Conservation (phyloP, 352 stramenopile genomes). For the Hyaloperonospora arabidopsidis region DNA sequence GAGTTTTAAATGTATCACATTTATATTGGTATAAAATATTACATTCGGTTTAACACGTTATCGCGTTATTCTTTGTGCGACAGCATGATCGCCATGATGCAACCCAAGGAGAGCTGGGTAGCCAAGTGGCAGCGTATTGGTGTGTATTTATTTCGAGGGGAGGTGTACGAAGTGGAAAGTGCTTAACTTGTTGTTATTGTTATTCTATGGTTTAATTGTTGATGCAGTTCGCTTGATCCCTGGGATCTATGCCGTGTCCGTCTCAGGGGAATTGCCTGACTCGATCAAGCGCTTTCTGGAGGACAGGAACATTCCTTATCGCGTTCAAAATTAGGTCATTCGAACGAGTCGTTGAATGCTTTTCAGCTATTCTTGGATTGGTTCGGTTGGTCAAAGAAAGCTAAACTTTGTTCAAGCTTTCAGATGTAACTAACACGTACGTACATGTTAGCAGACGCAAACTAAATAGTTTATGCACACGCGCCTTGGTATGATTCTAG, state of each 20-base stretch:
- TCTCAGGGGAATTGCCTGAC: conserved; percentile 78
- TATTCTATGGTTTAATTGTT: conserved; percentile 4
- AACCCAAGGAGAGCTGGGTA: conserved; percentile 85
- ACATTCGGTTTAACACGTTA: not conserved
- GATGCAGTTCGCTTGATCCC: conserved; percentile 63
- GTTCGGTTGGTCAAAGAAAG: not conserved
- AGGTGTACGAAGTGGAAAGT: too few species aligned
- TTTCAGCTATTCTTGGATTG: not conserved
- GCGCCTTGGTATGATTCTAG: not conserved
- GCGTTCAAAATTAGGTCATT: conserved; percentile 47
- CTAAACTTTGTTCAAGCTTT: too few species aligned
- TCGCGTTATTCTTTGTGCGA: conserved; percentile 1
- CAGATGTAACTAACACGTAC: too few species aligned
- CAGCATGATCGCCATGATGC: conserved; percentile 87
- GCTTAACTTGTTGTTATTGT: not conserved
- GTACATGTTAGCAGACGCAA: not conserved
- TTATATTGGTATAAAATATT: too few species aligned
- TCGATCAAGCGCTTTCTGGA: conserved; percentile 85
- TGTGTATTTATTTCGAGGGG: conserved; percentile 18
- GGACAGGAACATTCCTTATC: conserved; percentile 82
- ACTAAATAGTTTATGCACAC: not conserved
- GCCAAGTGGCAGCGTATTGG: conserved; percentile 86
- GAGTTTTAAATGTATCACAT: not conserved
- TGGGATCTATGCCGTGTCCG: conserved; percentile 82
- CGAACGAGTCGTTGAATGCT: not conserved